Evolutionary conservation across 495 filamentous ascomycete species (phyloP), one percentile per base, ranked within the genome.

Genomic region (Penicillium crystallinum): DNA sequence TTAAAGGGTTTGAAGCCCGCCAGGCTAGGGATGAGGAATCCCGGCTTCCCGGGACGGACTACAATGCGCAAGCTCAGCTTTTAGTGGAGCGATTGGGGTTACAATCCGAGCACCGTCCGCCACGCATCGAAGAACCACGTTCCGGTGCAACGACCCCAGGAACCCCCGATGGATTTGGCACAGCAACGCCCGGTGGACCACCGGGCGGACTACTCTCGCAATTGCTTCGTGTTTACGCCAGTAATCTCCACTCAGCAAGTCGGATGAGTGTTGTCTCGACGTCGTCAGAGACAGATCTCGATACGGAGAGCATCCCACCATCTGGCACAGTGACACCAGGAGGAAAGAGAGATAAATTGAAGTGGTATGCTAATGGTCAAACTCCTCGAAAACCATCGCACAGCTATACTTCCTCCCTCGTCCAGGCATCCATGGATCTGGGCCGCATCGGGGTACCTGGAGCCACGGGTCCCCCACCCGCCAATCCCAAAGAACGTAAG

Each of bases 301-400:
- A 63, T 1, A 59, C 41, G 0, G 62, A 66, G 34, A 62, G 54
- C 12, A 10, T 66, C 4, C 44, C 36, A 22, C 27, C 37, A 27
- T 34, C 52, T 19, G 42, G 62, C 15, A 59, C 51, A 3, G 27
- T 42, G 9, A 64, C 62, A 1, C 49, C 57, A 3, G 59, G 58
- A 22, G 59, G 57, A 10, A 66, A 69, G 52, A 65, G 59, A 23
- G 63, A 68, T 10, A 71, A 70, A 29, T 42, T 65, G 42, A 71
- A 70, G 50, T 71, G 68, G 70, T 71, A 71, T 40, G 57, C 61
- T 1, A 57, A 60, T 27, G 44, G 52, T 12, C 33, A 18, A n/a
- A n/a, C n/a, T n/a, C n/a, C n/a, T 14, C 23, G 23, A 27, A 48
- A 47, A n/a, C 51, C 57, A 3, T 46, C 40, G 12, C 59, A 65